Conservation (phyloP, 2,329 filamentous ascomycete species). For the Dothideomycetidae sp. region DNA sequence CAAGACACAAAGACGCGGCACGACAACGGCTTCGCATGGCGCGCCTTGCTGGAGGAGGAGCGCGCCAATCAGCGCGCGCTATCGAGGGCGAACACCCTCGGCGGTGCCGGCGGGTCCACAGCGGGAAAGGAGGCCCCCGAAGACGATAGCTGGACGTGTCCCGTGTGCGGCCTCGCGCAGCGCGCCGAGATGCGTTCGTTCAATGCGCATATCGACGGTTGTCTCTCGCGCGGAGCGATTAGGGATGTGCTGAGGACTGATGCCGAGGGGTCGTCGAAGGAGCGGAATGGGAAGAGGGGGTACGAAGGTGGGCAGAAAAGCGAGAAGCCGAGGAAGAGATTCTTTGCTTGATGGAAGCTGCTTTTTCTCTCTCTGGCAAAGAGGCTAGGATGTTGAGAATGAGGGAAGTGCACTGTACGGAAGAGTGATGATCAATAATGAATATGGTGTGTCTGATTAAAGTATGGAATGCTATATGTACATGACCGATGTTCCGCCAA, state of each 20-base stretch:
- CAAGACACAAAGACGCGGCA: conserved; percentile 18
- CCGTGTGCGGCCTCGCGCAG: conserved; percentile 71
- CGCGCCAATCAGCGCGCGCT: conserved; percentile 11
- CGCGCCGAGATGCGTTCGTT: conserved; percentile 59
- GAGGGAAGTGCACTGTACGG: no score
- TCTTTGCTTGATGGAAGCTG: no score
- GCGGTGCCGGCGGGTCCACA: background rate
- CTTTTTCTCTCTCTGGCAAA: no score
- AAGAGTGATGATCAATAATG: no score
- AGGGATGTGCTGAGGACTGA: conserved; percentile 57
- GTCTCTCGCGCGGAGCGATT: conserved; percentile 74
- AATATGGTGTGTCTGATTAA: no score
- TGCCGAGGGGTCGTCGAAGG: no score
- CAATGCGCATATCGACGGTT: conserved; percentile 87
- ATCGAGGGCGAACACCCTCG: conserved; percentile 15
- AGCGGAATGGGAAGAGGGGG: no score
- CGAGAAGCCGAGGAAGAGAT: no score
- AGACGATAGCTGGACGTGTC: conserved; percentile 61
- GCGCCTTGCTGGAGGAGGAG: conserved; percentile 20
- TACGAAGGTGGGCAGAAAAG: no score
- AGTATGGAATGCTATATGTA: no score
- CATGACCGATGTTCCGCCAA: no score
- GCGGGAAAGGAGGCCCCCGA: conserved; percentile 19
- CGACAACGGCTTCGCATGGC: conserved; percentile 21
- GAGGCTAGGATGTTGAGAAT: no score